Base-by-base conservation (phyloP, 2,329 filamentous ascomycete species). In the Ophiostoma triangulosporum region DNA sequence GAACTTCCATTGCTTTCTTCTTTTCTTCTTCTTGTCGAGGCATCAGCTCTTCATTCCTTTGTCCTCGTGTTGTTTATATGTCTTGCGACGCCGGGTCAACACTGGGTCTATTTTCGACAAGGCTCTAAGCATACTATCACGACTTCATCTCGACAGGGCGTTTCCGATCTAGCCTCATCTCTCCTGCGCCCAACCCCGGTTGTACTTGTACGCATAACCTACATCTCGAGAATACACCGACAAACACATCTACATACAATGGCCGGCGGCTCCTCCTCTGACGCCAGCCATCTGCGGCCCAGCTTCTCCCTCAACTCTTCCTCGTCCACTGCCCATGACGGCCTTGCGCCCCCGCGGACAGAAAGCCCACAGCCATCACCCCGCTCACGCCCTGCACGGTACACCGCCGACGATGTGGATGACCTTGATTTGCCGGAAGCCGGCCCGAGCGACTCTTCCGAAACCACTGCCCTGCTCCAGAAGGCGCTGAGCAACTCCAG, bases 381-480 rank as follows among this genome's bases (percentile, higher is more conserved):
- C 1, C 56, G 52, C 4, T 51, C 56, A 8, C 57, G 50, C 14
- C 56, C 57, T 7, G 33, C 52, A 12, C 26, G 36, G 12, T 55
- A 51, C 35, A 27, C 58, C 62, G 35, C 22, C 29, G 48, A 56
- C 57, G 57, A 56, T 15, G 36, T 48, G 26, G 59, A 60, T 35
- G 50, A 57, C 56, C 22, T 55, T 6, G 15, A 54, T 27, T 32
- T 57, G 6, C 15, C 51, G 2, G 48, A 57, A 8, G 53, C 57
- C 40, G 55, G 55, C 33, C 50, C 55, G 11, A 62, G 63, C 57
- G 64, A 59, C 20, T 59, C 67, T 7, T 68, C 66, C 58, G 79
- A 83, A 60, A 72, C 70, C 2, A 78, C 77, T 1, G 70, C 75
- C 2, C 65, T 83, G 26, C 68, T 79, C 12, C 62, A 64, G 7